Evolutionary conservation across 2,329 filamentous ascomycete species (phyloP).

Genomic region (Penicillium sp.): DNA sequence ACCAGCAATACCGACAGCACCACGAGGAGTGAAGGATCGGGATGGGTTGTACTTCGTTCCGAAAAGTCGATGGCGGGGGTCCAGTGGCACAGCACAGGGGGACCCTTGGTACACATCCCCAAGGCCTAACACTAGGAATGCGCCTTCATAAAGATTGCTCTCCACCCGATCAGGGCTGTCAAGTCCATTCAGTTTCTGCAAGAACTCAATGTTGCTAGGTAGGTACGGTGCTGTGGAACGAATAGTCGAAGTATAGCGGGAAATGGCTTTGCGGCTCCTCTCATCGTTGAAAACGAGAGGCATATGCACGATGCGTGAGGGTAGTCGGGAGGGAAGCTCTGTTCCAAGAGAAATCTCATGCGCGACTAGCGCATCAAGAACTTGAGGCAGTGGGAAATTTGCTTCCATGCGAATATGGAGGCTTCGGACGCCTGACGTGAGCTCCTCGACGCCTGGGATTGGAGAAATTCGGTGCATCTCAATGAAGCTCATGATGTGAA

Average conservation of each 20-base stretch:
- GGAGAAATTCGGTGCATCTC: not conserved
- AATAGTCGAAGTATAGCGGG: not conserved
- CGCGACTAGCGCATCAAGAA: not conserved
- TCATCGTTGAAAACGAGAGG: not conserved
- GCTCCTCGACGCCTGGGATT: not conserved
- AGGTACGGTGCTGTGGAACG: not conserved
- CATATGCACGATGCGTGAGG: not conserved
- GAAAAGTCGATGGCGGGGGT: too few species aligned
- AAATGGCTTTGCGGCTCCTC: not conserved
- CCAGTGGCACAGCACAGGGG: too few species aligned
- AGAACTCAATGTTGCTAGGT: not conserved
- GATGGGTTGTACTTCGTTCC: too few species aligned
- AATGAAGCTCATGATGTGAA: not conserved
- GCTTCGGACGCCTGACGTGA: not conserved
- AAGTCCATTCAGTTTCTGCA: not conserved
- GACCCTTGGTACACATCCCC: too few species aligned
- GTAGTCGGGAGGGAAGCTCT: not conserved
- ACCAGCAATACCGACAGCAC: too few species aligned
- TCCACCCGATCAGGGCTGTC: not conserved
- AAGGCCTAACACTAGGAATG: too few species aligned
- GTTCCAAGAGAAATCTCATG: not conserved
- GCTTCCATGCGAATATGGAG: not conserved
- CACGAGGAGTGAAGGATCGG: too few species aligned
- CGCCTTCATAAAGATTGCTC: not conserved
- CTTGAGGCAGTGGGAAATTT: not conserved